These are phyloP conservation scores for Eucalyptus caleyi DNA, from an alignment of 345 rosid species.

Conservation along the genomic window DNA sequence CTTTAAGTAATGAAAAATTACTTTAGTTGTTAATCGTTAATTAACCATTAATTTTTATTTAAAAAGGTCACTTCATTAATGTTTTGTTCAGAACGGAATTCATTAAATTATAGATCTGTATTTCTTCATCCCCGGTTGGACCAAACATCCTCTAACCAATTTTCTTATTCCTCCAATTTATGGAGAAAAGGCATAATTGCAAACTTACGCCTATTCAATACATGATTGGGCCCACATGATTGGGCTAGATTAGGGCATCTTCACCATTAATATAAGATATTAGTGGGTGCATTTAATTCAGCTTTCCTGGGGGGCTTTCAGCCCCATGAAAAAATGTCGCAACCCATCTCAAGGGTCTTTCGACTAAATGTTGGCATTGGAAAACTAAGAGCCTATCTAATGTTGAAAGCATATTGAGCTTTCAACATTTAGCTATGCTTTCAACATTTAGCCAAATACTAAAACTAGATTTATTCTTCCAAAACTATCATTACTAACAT, in stretches of 20 bases:
- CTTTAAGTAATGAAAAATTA: neutral
- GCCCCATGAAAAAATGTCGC: too few relatives aligned
- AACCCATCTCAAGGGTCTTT: too few relatives aligned
- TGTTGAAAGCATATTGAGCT: too few relatives aligned
- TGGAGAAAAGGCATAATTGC: neutral
- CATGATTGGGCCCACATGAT: neutral
- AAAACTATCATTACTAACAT: too few relatives aligned
- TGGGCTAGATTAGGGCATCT: neutral
- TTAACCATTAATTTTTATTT: neutral
- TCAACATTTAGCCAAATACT: too few relatives aligned
- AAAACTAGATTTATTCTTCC: too few relatives aligned
- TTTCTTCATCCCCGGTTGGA: neutral
- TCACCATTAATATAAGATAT: neutral
- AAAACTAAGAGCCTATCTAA: too few relatives aligned
- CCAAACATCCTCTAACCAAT: neutral
- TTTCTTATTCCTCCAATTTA: neutral
- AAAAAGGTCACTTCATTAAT: accelerated
- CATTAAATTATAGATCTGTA: neutral
- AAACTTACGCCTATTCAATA: neutral
- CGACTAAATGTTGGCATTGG: too few relatives aligned
- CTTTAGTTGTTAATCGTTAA: neutral
- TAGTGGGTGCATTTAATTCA: too few relatives aligned
- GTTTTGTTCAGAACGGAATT: neutral
- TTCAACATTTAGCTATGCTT: too few relatives aligned
- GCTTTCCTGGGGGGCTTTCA: accelerated